Evolutionary conservation across 148 eudicot species (phyloP), one percentile per base, ranked within the genome.

Genomic region (Camellia granthamiana): DNA sequence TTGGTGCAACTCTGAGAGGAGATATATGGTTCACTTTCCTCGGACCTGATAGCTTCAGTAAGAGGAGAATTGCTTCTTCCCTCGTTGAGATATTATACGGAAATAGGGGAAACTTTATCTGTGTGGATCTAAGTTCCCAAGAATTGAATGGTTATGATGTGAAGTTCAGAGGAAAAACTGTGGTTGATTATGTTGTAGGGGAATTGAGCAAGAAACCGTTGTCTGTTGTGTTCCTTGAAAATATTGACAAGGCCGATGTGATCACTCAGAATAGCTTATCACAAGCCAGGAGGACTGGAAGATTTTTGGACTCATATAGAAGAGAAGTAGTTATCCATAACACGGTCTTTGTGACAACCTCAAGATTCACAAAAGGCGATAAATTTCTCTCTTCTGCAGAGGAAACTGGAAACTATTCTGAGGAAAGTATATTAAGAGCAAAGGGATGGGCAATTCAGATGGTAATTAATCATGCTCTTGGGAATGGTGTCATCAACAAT

Each of bases 181-280:
- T 85, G 6, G 83, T 95, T 58, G 97, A 93, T 85, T 83, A 79
- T 78, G 83, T 95, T 79, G 92, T 89, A 5, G 88, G 84, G 79
- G 87, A 88, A 83, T 74, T 95, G 80, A 85, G 85, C 64, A 91
- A 82, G 86, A 88, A 79, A 9, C 91, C 92, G 0, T 76, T 82
- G 7, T 86, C 91, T 18, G 92, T 95, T 65, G 96, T 93, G 43
- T 80, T 90, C 43, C 88, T 95, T 63, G 95, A 93, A 83, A 89
- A 90, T 73, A 83, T 89, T 38, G 89, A 89, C 19, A 78, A 47
- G 73, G 92, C 97, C 49, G 94, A 93, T 84, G 81, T 81, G n/a
- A 69, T 81, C 59, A 84, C 86, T 82, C 94, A 85, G 84, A 79
- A 71, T 63, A 87, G 93, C 80, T 87, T 95, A 85, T 88, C 79